Percentiles rank a stretch among this genome's conserved stretches.
Conservation (phyloP, 1,139 yeast genomes). For the Lodderomyces orthopsilosis region DNA sequence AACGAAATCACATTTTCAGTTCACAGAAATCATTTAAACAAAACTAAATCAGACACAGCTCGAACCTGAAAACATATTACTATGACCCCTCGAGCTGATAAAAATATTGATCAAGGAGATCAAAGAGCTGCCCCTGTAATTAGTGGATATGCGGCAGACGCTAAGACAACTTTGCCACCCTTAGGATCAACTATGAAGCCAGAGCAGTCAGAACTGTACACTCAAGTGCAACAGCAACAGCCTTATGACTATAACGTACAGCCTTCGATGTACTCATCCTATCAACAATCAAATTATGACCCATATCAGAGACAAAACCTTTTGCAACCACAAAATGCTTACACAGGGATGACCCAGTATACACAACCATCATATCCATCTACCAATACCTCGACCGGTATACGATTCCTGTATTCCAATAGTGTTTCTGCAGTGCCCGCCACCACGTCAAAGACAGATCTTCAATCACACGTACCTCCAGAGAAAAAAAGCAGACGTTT, state of each 20-base stretch:
- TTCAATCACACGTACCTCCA: slow-evolving; percentile 14
- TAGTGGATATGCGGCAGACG: slow-evolving; percentile 2
- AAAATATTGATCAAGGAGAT: slow-evolving; percentile 12
- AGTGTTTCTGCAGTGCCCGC: background rate
- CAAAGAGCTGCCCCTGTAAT: slow-evolving; percentile 1
- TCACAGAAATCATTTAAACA: too few relatives aligned
- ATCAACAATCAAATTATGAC: slow-evolving; percentile 7
- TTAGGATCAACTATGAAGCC: slow-evolving; percentile 11
- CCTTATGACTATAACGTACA: slow-evolving; percentile 6
- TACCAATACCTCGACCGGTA: background rate
- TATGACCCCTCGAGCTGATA: background rate
- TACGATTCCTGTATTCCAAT: slow-evolving; percentile 4
- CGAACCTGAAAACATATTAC: too few relatives aligned
- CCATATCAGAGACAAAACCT: slow-evolving; percentile 6
- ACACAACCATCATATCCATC: slow-evolving; percentile 2
- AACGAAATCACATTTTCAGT: too few relatives aligned
- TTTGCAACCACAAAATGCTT: slow-evolving; percentile 5
- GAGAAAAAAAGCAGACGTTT: slow-evolving; percentile 43
- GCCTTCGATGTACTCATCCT: slow-evolving; percentile 3
- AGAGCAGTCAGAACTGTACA: slow-evolving; percentile 5
- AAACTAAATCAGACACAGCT: too few relatives aligned
- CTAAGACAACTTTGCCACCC: slow-evolving; percentile 12
- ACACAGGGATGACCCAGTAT: slow-evolving; percentile 3
- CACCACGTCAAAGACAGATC: slow-evolving; percentile 3
- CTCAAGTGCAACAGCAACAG: slow-evolving; percentile 3